phyloP scores from a whole-genome alignment of 768 basidiomycete species.

The Terana coerulea region DNA sequence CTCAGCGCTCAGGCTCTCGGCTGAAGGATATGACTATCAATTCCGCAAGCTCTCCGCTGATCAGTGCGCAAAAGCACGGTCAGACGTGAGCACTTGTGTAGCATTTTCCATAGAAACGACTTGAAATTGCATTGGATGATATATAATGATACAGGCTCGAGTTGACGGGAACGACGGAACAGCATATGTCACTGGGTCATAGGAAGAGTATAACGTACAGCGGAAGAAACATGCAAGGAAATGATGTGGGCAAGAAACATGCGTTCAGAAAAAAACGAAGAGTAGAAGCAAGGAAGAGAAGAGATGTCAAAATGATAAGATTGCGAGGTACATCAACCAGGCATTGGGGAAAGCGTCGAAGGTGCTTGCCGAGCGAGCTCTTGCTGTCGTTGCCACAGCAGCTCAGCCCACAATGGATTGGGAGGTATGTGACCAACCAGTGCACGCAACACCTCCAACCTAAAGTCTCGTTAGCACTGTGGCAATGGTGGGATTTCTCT shows the following conservation, averaged over 20 bases:
- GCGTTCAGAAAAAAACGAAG: background rate
- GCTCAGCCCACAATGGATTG: conserved; percentile 90
- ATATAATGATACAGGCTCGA: background rate
- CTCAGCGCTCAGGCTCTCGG: too few species aligned
- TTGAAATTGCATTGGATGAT: background rate
- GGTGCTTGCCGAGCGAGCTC: conserved; percentile 25
- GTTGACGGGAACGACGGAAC: background rate
- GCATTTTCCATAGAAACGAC: background rate
- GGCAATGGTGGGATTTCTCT: background rate
- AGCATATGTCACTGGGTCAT: background rate
- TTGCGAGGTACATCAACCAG: background rate
- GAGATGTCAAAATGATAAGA: too few species aligned
- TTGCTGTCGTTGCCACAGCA: conserved; percentile 79
- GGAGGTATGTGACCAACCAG: conserved; percentile 88
- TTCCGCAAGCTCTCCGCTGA: too few species aligned
- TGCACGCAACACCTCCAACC: conserved; percentile 82
- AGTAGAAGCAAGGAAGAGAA: too few species aligned
- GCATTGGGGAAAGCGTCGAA: background rate
- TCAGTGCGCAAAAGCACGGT: too few species aligned
- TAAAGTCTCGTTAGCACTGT: conserved; percentile 27
- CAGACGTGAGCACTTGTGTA: too few species aligned
- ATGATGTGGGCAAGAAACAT: background rate
- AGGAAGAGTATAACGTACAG: background rate
- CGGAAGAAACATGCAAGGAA: background rate
- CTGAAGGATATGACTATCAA: too few species aligned